Percentiles rank a stretch among this genome's conserved stretches.
Conservation (phyloP, 805 yeast genomes). For the Hanseniaspora hatyaiensis region DNA sequence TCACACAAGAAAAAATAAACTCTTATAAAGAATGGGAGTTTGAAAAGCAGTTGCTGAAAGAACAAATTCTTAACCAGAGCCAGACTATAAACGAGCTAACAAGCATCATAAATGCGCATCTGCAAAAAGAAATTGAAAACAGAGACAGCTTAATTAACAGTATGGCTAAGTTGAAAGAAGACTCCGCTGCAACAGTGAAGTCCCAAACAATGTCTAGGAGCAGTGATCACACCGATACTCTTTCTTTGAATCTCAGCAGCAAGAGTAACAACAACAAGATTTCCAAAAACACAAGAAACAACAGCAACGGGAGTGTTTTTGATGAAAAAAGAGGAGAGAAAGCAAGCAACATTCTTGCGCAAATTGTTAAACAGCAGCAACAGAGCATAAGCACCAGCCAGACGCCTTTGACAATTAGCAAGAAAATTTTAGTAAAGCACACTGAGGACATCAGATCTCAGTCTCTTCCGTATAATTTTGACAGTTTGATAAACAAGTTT, state of each 20-base stretch:
- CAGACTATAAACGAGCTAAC: slow-evolving; percentile 1
- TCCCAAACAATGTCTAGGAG: slow-evolving; percentile 9
- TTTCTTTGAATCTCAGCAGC: neutral
- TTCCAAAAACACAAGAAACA: neutral
- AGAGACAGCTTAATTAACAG: slow-evolving; percentile 2
- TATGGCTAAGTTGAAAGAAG: neutral
- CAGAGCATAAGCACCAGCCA: neutral
- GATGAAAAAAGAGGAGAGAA: slow-evolving; percentile 9
- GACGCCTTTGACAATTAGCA: neutral
- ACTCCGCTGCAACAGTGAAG: neutral
- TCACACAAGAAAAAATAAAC: neutral
- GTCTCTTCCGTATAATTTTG: slow-evolving; percentile 6
- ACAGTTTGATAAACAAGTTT: neutral
- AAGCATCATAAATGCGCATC: neutral
- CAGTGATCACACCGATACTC: neutral
- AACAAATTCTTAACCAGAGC: neutral
- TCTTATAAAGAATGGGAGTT: neutral
- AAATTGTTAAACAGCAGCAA: slow-evolving; percentile 7
- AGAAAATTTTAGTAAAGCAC: slow-evolving; percentile 1
- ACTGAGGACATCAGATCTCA: slow-evolving; percentile 5
- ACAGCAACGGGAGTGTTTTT: neutral
- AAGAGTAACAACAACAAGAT: neutral
- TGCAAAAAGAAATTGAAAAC: slow-evolving; percentile 6
- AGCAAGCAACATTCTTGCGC: slow-evolving; percentile 9
- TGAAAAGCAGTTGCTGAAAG: neutral